A percentile compares a stretch with the other conserved stretches of the same genome.
Evolutionary conservation across 73 alveolate genomes (phyloP).

Genomic region (Durusdinium trenchii): DNA sequence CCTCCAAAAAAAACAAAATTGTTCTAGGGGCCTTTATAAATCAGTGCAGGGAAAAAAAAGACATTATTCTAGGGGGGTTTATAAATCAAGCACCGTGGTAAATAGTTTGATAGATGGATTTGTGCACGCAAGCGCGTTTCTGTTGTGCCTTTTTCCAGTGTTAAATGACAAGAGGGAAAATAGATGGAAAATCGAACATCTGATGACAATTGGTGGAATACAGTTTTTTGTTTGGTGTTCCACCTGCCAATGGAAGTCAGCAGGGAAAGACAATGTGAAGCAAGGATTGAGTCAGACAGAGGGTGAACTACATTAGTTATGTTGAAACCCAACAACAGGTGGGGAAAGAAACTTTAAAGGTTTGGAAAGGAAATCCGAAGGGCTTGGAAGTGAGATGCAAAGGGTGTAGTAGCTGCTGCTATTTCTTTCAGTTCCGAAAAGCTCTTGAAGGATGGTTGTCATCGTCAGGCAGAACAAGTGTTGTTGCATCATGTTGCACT

Average conservation of each 20-base stretch:
- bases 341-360: not conserved
- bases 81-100: not conserved
- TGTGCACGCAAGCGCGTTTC: not conserved
- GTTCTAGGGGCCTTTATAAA: too few species aligned
- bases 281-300: not conserved
- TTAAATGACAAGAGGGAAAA: not conserved
- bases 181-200: too few species aligned
- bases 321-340: not conserved
- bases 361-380: not conserved
- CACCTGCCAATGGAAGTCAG: not conserved
- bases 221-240: not conserved
- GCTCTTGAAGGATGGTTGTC: not conserved
- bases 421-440: not conserved
- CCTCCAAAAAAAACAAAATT: too few species aligned
- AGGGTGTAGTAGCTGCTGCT: not conserved
- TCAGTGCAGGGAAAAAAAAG: too few species aligned
- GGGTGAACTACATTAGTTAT: not conserved
- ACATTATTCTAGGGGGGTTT: too few species aligned
- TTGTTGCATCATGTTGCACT: constrained; percentile 2
- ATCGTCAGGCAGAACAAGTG: not conserved
- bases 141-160: not conserved
- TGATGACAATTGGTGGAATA: too few species aligned
- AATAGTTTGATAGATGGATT: not conserved
- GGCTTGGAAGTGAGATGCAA: not conserved
- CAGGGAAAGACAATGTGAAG: not conserved